These are phyloP conservation scores for Ocimum tenuiflorum DNA, from an alignment of 257 asterid genomes.

Conservation along the genomic window DNA sequence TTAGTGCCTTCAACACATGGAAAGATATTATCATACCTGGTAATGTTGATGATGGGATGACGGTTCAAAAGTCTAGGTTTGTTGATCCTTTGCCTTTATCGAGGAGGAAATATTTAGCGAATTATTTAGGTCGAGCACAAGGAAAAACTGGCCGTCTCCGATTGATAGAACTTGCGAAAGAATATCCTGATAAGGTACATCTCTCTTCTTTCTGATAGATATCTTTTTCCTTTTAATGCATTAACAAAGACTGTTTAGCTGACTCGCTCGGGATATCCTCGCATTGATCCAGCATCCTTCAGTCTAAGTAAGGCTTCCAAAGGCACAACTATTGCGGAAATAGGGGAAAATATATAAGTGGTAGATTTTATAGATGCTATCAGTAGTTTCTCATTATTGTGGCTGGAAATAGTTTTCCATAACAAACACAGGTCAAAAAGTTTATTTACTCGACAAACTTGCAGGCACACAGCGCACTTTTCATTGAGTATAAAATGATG, in stretches of 20 bases:
- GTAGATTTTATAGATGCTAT: conserved; percentile 3
- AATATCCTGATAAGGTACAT: conserved; percentile 77
- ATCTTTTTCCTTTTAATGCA: not conserved
- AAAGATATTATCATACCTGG: conserved; percentile 95
- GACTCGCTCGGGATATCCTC: too few species aligned
- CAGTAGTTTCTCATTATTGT: conserved; percentile 5
- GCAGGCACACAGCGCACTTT: not conserved
- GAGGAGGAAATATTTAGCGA: conserved; percentile 78
- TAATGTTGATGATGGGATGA: conserved; percentile 93
- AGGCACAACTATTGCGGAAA: too few species aligned
- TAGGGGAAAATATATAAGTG: not conserved
- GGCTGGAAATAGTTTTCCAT: conserved; percentile 5
- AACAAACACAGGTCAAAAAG: not conserved
- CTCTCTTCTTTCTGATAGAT: conserved; percentile 9
- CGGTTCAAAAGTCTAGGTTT: conserved; percentile 44
- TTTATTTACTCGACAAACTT: not conserved
- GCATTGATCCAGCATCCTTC: too few species aligned
- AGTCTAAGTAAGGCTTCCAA: too few species aligned
- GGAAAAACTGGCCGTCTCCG: conserved; percentile 80
- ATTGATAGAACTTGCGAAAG: conserved; percentile 71
- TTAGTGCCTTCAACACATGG: conserved; percentile 93
- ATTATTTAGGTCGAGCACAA: conserved; percentile 89
- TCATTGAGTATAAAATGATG: not conserved
- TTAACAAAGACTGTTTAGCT: too few species aligned
- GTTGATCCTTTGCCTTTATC: conserved; percentile 80